Percentiles rank a stretch among this genome's conserved stretches.
Evolutionary conservation across 2,329 filamentous ascomycete species (phyloP).

Genomic region (Paecilomyces sp.): DNA sequence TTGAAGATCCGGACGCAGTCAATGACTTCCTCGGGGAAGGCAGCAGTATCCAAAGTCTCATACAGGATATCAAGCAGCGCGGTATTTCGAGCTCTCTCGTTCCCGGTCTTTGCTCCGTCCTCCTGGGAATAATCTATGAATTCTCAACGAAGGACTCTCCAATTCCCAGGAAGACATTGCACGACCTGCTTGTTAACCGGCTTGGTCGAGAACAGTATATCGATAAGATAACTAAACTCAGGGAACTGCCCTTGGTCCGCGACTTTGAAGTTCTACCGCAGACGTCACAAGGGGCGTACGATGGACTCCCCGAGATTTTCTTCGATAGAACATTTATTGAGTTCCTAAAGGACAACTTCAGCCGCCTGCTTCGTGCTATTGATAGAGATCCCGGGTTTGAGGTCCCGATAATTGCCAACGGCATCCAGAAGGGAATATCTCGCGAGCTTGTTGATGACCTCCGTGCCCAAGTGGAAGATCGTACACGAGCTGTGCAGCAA

Average conservation of each 20-base stretch:
- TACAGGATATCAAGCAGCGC: constrained; percentile 64
- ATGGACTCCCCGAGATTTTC: constrained; percentile 66
- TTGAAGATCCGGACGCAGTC: constrained; percentile 83
- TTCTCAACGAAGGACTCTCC: constrained; percentile 97
- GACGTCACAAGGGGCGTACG: constrained; percentile 48
- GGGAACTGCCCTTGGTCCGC: constrained; percentile 69
- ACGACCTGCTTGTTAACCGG: constrained; percentile 67
- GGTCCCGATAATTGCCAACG: constrained; percentile 70
- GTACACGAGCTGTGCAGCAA: constrained; percentile 53
- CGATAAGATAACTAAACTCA: constrained; percentile 68
- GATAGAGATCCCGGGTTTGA: constrained; percentile 88
- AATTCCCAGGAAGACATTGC: constrained; percentile 71
- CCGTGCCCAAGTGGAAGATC: constrained; percentile 68
- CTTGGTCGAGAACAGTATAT: constrained; percentile 84
- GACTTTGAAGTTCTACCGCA: constrained; percentile 85
- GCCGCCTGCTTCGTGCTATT: constrained; percentile 72
- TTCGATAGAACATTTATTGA: constrained; percentile 85
- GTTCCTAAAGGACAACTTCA: constrained; percentile 94
- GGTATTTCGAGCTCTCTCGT: constrained; percentile 58
- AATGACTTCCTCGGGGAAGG: constrained; percentile 91
- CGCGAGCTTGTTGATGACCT: constrained; percentile 84
- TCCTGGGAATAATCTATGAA: constrained; percentile 87
- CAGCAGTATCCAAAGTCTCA: constrained; percentile 80
- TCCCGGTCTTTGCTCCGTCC: constrained; percentile 73
- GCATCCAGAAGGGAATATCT: constrained; percentile 84